Evolutionary conservation across 371 early-diverging fungal genomes (phyloP).

Genomic region (Syncephalastrum contaminatum): DNA sequence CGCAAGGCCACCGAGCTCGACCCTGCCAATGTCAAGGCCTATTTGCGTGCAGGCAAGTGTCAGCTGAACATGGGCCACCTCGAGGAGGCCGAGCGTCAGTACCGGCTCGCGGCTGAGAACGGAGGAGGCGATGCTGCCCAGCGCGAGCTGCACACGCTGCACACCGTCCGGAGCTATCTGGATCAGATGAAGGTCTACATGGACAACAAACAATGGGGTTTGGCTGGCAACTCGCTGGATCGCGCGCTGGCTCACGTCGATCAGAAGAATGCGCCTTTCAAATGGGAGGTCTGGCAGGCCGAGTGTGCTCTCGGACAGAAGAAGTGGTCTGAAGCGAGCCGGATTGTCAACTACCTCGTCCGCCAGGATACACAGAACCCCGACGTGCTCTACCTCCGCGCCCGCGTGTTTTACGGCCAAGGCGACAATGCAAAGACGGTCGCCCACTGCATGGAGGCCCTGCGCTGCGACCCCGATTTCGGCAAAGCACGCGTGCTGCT

Average conservation of each 20-base stretch:
- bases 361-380: constrained; percentile 68
- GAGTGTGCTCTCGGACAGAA: constrained; percentile 69
- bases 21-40: constrained; percentile 67
- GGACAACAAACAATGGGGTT: constrained; percentile 54
- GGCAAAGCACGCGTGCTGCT: constrained; percentile 63
- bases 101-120: constrained; percentile 36
- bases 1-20: constrained; percentile 62
- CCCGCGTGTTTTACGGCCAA: constrained; percentile 72
- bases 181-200: constrained; percentile 56
- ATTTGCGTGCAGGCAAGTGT: constrained; percentile 73
- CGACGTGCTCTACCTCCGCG: constrained; percentile 74
- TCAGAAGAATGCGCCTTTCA: constrained; percentile 48
- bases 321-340: constrained; percentile 68
- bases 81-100: constrained; percentile 50
- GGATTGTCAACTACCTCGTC: constrained; percentile 57
- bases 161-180: constrained; percentile 55
- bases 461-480: constrained; percentile 82
- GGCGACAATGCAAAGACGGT: constrained; percentile 64
- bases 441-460: constrained; percentile 66
- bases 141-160: constrained; percentile 48
- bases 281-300: constrained; percentile 74
- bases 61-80: constrained; percentile 65
- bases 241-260: constrained; percentile 64
- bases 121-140: constrained; percentile 46
- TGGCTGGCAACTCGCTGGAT: constrained; percentile 66